These are phyloP conservation scores for Erythrophleum fordii DNA, from an alignment of 306 rosid genomes.

Conservation along the genomic window DNA sequence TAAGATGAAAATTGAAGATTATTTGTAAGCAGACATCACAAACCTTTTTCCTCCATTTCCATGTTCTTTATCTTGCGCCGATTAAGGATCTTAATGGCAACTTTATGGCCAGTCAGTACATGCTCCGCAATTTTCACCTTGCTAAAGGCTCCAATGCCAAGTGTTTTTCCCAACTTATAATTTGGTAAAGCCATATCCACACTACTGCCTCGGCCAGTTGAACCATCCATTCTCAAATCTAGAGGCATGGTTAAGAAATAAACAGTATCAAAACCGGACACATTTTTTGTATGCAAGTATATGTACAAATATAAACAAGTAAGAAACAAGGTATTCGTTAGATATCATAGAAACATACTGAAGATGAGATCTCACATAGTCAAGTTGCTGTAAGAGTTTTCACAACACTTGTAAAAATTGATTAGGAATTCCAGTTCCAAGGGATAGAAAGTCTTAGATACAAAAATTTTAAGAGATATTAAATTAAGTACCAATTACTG, in stretches of 20 bases:
- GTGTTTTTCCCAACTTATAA: conserved; percentile 92
- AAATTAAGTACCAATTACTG: conserved; percentile 5
- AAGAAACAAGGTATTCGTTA: conserved; percentile 18
- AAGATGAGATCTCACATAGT: background rate
- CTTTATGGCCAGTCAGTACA: conserved; percentile 83
- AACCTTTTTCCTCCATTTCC: conserved; percentile 98
- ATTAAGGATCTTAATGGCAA: conserved; percentile 93
- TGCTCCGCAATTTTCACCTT: conserved; percentile 95
- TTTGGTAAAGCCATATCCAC: conserved; percentile 64
- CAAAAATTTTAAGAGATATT: background rate
- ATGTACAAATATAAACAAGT: background rate
- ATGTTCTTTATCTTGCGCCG: conserved; percentile 76
- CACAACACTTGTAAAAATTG: conserved; percentile 8
- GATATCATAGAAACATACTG: conserved; percentile 31
- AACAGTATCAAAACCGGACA: conserved; percentile 21
- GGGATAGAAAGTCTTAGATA: conserved; percentile 6
- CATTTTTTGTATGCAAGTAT: background rate
- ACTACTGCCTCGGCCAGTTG: conserved; percentile 56
- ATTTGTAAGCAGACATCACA: conserved; percentile 18
- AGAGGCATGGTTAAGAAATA: conserved; percentile 34
- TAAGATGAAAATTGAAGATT: conserved; percentile 19
- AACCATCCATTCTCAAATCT: conserved; percentile 62
- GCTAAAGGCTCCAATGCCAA: conserved; percentile 89
- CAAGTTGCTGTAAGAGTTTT: background rate
- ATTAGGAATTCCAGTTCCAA: conserved; percentile 14